Percentiles rank a stretch among this genome's conserved stretches.
Evolutionary conservation across 2,329 filamentous ascomycete genomes (phyloP).

Genomic region (Ophidiomyces ophidiicola): DNA sequence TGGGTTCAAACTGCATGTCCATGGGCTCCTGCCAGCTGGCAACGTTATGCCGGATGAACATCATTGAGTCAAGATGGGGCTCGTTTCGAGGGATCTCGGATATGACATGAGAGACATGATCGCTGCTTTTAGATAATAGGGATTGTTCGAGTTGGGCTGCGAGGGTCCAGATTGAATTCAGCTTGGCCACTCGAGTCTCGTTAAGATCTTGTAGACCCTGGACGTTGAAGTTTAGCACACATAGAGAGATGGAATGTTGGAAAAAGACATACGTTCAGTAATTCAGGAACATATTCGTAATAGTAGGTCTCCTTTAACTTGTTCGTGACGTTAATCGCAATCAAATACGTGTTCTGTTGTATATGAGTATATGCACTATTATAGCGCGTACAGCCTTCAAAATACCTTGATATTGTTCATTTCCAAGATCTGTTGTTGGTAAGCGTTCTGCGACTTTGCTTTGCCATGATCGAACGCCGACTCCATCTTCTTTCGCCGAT

Average conservation of each 20-base stretch:
- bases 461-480: conserved; percentile 78
- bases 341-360: conserved; percentile 78
- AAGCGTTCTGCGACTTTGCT: conserved; percentile 76
- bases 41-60: conserved; percentile 93
- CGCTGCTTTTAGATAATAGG: conserved; percentile 62
- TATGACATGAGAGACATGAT: conserved; percentile 58
- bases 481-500: conserved; percentile 86
- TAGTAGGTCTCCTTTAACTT: conserved; percentile 97
- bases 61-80: conserved; percentile 84
- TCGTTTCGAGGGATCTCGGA: conserved; percentile 78
- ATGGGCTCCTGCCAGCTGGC: conserved; percentile 68
- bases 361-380: too few relatives aligned
- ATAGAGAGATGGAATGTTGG: not conserved
- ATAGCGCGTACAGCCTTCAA: too few relatives aligned
- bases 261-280: conserved; percentile 62
- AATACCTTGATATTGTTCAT: conserved; percentile 82
- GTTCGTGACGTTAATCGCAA: conserved; percentile 91
- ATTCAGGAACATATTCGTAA: conserved; percentile 86
- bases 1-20: conserved; percentile 81
- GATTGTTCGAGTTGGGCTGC: conserved; percentile 68
- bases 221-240: conserved; percentile 16
- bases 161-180: conserved; percentile 76
- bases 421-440: conserved; percentile 81
- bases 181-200: conserved; percentile 69
- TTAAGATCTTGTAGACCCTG: conserved; percentile 74